Percentiles rank a stretch among this genome's conserved stretches.
Conservation (phyloP, 2,329 filamentous ascomycete species). For the Colletotrichum sp. region DNA sequence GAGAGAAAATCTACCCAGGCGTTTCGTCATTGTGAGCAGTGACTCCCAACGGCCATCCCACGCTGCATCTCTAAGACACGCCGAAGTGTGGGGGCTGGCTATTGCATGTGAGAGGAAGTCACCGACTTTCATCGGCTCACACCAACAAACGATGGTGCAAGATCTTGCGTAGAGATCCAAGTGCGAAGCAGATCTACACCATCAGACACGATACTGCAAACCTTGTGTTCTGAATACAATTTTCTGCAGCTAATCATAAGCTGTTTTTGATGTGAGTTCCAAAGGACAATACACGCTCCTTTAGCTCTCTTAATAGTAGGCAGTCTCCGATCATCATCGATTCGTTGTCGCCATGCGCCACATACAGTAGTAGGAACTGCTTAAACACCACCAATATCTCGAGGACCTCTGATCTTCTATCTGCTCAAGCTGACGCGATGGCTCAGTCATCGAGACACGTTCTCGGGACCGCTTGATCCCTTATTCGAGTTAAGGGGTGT, state of each 20-base stretch:
- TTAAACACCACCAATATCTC: background rate
- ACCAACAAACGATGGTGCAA: background rate
- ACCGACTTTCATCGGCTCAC: background rate
- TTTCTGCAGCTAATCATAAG: background rate
- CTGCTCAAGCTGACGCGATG: background rate
- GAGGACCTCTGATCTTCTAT: background rate
- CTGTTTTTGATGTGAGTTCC: background rate
- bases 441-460: background rate
- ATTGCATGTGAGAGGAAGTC: background rate
- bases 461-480: background rate
- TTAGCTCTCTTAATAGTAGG: background rate
- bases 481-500: background rate
- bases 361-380: background rate
- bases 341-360: background rate
- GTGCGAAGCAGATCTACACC: background rate
- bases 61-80: background rate
- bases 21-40: background rate
- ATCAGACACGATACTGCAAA: background rate
- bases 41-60: background rate
- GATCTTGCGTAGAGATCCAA: background rate
- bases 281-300: background rate
- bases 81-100: background rate
- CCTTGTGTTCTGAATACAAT: background rate
- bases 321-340: background rate
- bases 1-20: background rate